Percentiles rank a stretch among this genome's conserved stretches.
These are phyloP conservation scores for Penicillium sclerotiorum DNA, from an alignment of 2,329 filamentous ascomycete species.

Conservation along the genomic window DNA sequence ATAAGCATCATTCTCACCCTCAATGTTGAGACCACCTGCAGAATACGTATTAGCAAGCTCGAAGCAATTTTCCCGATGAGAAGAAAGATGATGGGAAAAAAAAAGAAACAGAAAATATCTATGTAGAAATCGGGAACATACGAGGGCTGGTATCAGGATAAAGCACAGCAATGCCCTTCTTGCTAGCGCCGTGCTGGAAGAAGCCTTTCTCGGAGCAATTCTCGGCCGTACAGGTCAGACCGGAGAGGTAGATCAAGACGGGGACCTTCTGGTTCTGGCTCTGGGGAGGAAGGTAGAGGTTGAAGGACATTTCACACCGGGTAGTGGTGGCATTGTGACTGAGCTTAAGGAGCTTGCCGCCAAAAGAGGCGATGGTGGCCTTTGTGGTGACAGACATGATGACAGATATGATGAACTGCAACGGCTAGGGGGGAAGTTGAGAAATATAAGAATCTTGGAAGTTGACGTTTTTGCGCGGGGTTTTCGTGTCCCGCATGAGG, in stretches of 20 bases:
- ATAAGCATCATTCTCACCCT: slow-evolving; percentile 82
- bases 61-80: too few species aligned
- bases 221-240: slow-evolving; percentile 91
- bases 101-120: too few species aligned
- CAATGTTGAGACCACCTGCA: slow-evolving; percentile 71
- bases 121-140: slow-evolving; percentile 46
- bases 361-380: slow-evolving; percentile 86
- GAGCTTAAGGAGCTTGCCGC: slow-evolving; percentile 93
- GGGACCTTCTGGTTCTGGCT: slow-evolving; percentile 70
- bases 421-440: neutral
- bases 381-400: slow-evolving; percentile 85
- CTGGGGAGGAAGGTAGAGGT: slow-evolving; percentile 83
- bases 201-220: slow-evolving; percentile 79
- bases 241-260: slow-evolving; percentile 89
- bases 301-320: slow-evolving; percentile 86
- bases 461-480: slow-evolving; percentile 19
- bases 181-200: slow-evolving; percentile 79
- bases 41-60: neutral
- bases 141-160: slow-evolving; percentile 95
- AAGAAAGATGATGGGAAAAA: too few species aligned
- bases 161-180: slow-evolving; percentile 84
- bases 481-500: slow-evolving; percentile 29
- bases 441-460: slow-evolving; percentile 1
- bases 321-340: slow-evolving; percentile 78
- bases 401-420: neutral